Conservation (phyloP, 305 asterid species). For the Euphrasia arctica region DNA sequence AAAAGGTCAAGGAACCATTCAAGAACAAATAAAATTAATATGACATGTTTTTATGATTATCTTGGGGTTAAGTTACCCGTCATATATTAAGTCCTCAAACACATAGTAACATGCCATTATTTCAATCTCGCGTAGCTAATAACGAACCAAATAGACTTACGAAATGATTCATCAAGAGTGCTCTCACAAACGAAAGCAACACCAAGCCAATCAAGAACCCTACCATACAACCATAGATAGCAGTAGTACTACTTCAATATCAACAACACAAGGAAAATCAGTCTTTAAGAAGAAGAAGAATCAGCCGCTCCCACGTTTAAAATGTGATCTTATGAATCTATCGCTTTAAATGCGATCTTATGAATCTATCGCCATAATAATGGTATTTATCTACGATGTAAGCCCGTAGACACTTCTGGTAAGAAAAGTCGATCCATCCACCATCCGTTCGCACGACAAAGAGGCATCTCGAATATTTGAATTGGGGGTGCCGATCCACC, state of each 20-base stretch:
- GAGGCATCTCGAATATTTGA: slow-evolving; percentile 77
- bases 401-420: slow-evolving; percentile 84
- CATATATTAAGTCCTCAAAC: no score
- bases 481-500: slow-evolving; percentile 96
- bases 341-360: slow-evolving; percentile 53
- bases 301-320: slow-evolving; percentile 64
- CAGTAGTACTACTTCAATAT: slow-evolving; percentile 10
- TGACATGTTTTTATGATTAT: no score
- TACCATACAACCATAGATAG: not conserved
- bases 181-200: no score
- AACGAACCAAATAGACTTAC: no score
- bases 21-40: no score
- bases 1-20: no score
- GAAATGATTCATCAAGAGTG: no score
- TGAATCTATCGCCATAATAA: slow-evolving; percentile 66
- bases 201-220: slow-evolving; percentile 6
- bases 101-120: no score
- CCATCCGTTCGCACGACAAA: slow-evolving; percentile 89
- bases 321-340: slow-evolving; percentile 63
- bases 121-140: no score
- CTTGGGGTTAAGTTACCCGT: no score
- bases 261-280: not conserved
- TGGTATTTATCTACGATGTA: slow-evolving; percentile 76
- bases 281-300: slow-evolving; percentile 1
- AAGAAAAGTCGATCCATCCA: slow-evolving; percentile 94